Base-by-base conservation (phyloP, 108 stramenopile species). In the Skeletonema tropicum region DNA sequence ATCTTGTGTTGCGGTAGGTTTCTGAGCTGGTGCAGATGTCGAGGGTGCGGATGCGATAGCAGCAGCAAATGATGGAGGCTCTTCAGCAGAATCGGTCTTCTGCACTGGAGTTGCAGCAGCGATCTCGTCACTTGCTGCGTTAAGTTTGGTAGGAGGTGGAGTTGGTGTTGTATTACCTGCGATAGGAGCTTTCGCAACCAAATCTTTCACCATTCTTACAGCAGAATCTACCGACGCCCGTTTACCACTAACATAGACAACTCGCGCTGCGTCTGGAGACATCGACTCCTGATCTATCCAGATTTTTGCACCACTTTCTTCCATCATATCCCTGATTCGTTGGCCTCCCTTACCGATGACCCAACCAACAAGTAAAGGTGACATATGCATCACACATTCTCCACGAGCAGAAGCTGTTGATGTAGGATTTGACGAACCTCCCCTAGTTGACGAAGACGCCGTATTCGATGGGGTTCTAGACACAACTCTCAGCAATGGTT, bases 251-350 rank as follows among this genome's bases (percentile, higher is more conserved):
- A 96, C 85, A 69, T 92, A 96, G 6, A 94, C 93, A 72, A 91
- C 87, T 12, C 96, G 85, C 9, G 84, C 67, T 70, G 93, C 90
- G 25, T 87, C 81, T 39, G 83, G 76, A 29, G 77, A 86, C 84
- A 93, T 86, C 26, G 83, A 88, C 60, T 94, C 96, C 77, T 96
- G 95, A 70, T 96, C 96, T 71, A 96, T 94, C 96, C 96, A 96
- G 33, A 96, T 80, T 73, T 93, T 93, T 7, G 93, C 91, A 26
- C 91, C 92, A 76, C 89, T 91, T 61, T 92, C 91, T 79, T 94
- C 92, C 96, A 96, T 96, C 68, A 96, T 70, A 75, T 94, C 96
- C 21, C 96, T 84, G 46, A 96, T 94, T 25, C 93, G 75, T 66
- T 86, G 87, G 12, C 96, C 96, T 36, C 92, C 92, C 75, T 91